Evolutionary conservation across 148 eudicot genomes (phyloP), one percentile per base, ranked within the genome.

Genomic region (Persicaria maculosa): DNA sequence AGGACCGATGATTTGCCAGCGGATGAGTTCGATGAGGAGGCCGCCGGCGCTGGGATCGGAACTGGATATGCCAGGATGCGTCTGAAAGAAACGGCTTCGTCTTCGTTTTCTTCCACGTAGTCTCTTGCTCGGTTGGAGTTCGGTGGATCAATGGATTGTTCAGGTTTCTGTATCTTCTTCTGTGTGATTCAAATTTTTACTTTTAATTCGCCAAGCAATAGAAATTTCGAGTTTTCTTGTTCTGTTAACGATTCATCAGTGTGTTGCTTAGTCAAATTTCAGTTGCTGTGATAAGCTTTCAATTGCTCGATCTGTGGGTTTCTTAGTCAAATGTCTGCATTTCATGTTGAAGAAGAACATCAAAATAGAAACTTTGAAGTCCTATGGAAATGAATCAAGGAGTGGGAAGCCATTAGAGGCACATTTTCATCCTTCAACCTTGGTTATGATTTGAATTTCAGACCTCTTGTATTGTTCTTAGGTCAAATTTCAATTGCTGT

Each of bases 51-150:
- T n/a, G 77, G 72, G 67, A 71, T 17, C 20, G 72, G 68, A 0
- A 58, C n/a, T 12, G 80, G 82, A 1, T 44, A 46, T 44, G 78
- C 73, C 36, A 71, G 79, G 54, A 25, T 84, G 76, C 75, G 76
- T 11, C 55, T 88, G 83, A 79, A 79, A 59, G 89, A 84, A 77
- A 73, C 89, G 9, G 85, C 91, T 9, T 86, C 88, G 43, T 77
- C 85, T 71, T 80, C 82, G 9, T 88, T 74, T 20, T 43, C 76
- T 3, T 40, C 75, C 19, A 40, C 45, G 2, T 58, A 17, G 17
- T 58, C 52, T 48, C 52, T 11, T 14, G 11, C 52, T 9, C 9
- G 9, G 11, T 15, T 48, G 52, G 11, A 10, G 25, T 16, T 17
- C 6, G 10, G 7, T 6, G 11, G 25, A 7, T 17, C 3, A 0